A percentile compares a stretch with the other conserved stretches of the same genome.
Evolutionary conservation across 768 basidiomycete species (phyloP).

Genomic region (Xerocomellus intermedius): DNA sequence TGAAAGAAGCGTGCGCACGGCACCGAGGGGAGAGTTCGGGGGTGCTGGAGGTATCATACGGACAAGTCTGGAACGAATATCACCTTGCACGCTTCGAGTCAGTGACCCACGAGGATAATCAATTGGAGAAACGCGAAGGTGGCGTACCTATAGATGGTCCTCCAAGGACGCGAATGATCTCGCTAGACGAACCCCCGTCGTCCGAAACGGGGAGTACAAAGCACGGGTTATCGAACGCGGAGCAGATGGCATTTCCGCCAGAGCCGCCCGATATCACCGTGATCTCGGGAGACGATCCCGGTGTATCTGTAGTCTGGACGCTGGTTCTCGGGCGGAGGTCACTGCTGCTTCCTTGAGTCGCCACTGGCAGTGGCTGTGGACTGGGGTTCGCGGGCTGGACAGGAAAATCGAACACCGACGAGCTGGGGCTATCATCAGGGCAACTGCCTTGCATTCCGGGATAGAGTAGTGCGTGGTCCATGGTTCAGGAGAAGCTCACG

Average conservation of each 20-base stretch:
- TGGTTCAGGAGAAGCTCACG: background rate
- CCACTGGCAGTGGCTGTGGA: slow-evolving; percentile 21
- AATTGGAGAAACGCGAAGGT: slow-evolving; percentile 8
- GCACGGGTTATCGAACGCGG: slow-evolving; percentile 74
- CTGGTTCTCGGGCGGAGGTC: slow-evolving; percentile 3
- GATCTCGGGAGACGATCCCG: slow-evolving; percentile 41
- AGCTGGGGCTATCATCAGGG: slow-evolving; percentile 53
- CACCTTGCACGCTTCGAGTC: slow-evolving; percentile 47
- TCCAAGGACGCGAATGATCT: slow-evolving; percentile 89
- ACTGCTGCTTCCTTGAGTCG: slow-evolving; percentile 10
- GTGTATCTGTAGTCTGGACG: slow-evolving; percentile 3
- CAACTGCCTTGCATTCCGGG: slow-evolving; percentile 4
- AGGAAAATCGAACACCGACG: slow-evolving; percentile 75
- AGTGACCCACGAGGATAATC: slow-evolving; percentile 11
- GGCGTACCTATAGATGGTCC: slow-evolving; percentile 76
- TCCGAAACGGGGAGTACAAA: slow-evolving; percentile 93
- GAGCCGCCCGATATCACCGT: slow-evolving; percentile 91
- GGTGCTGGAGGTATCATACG: slow-evolving; percentile 76
- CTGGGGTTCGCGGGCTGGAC: slow-evolving; percentile 34
- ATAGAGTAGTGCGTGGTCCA: slow-evolving; percentile 16
- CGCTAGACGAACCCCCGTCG: slow-evolving; percentile 92
- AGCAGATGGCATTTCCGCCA: slow-evolving; percentile 87
- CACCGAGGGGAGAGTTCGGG: slow-evolving; percentile 58
- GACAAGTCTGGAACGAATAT: slow-evolving; percentile 85
- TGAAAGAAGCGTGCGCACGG: slow-evolving; percentile 74